Evolutionary conservation across 2,329 filamentous ascomycete species (phyloP), one percentile per base, ranked within the genome.

Genomic region (Aureobasidium sp.): DNA sequence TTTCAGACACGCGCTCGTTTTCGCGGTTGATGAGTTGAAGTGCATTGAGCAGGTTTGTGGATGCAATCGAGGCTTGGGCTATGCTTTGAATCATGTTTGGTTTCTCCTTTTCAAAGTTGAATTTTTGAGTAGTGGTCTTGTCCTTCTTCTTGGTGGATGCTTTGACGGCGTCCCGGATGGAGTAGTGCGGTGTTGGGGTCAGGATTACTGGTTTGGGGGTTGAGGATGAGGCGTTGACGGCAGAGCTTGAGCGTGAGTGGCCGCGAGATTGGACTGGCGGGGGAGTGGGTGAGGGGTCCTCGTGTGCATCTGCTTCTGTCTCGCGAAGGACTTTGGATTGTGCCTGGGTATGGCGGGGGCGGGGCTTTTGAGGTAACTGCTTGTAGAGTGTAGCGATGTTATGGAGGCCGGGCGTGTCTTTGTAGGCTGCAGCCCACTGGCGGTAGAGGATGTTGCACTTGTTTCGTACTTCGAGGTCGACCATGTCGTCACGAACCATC

Each of bases 11-110:
- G 3, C 87, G 85, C 68, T 95, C 84, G 44, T 75, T 79, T 67
- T 97, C 93, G 56, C 93, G 84, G 66, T 97, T 96, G 71, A 96
- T 90, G 51, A 86, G 83, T 67, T 93, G 90, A 32, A 98, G 75
- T 1, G 85, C 81, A 64, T 98, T 97, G 64, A 85, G 78, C 34
- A 98, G 76, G 65, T 95, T 95, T 0, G 88, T 96, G n/a, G 89
- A 85, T 3, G 90, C 88, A 34, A 97, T 87, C 1, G 88, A 90
- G 0, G 90, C 83, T 41, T 91, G 88, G 3, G 91, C 93, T 58
- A 98, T 90, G n/a, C 85, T 81, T 57, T 85, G 81, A 59, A 95
- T 85, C 74, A 98, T 90, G 56, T 86, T 78, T 0, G 87, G 86
- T 68, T 91, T 91, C 68, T 97, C 93, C 34, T 82, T 85, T 61